These are phyloP conservation scores for Coemansia sp. DNA, from an alignment of 192 early-diverging fungal species.

Conservation along the genomic window DNA sequence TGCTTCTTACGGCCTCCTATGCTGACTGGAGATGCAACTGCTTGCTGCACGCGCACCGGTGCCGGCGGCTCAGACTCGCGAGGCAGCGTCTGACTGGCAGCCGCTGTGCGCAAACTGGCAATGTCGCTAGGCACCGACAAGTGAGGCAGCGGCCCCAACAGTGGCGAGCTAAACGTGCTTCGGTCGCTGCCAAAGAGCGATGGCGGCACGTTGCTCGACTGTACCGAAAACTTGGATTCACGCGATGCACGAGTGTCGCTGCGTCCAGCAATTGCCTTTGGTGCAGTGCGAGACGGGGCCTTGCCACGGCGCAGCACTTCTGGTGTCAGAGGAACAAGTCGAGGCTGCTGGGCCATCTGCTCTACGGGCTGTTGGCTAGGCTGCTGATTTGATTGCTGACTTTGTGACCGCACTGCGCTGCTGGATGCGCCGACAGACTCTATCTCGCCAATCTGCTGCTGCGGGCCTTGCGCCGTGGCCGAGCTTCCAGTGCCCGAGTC, in stretches of 20 bases:
- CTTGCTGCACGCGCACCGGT: conserved; percentile 8
- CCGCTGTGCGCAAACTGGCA: conserved; percentile 37
- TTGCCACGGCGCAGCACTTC: conserved; percentile 8
- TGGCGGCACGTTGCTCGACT: conserved; percentile 51
- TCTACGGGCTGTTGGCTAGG: neutral
- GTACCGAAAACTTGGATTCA: conserved; percentile 37
- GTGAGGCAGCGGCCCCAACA: conserved; percentile 36
- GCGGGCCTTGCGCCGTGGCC: conserved; percentile 24
- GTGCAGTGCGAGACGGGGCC: neutral
- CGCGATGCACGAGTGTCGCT: conserved; percentile 17
- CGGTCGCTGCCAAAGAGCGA: conserved; percentile 54
- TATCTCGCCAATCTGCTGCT: conserved; percentile 43
- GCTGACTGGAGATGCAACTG: conserved; percentile 44
- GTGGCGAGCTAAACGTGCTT: conserved; percentile 44
- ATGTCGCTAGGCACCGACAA: conserved; percentile 50
- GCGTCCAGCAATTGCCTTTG: neutral
- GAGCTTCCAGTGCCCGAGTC: conserved; percentile 29
- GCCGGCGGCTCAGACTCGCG: neutral
- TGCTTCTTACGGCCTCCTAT: conserved; percentile 50
- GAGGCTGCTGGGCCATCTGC: conserved; percentile 2
- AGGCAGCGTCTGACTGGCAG: conserved; percentile 2
- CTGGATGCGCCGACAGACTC: conserved; percentile 19
- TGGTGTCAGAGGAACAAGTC: conserved; percentile 36
- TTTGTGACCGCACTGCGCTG: neutral
- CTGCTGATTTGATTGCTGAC: neutral